Evolutionary conservation across 805 yeast species (phyloP).

Genomic region (Starmerella stellata): DNA sequence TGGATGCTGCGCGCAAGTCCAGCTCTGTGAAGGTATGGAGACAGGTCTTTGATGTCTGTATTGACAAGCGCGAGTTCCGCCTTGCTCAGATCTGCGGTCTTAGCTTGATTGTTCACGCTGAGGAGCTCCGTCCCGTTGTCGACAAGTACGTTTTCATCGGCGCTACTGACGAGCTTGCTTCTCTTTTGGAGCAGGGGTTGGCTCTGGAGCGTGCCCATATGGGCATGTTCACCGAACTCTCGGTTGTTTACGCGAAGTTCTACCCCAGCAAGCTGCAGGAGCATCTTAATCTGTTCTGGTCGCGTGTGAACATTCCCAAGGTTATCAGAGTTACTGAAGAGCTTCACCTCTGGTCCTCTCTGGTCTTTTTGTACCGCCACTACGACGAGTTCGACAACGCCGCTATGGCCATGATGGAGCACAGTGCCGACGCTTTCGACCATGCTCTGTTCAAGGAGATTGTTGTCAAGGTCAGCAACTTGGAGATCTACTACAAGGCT

Average conservation of each 20-base stretch:
- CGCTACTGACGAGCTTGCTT: slow-evolving; percentile 74
- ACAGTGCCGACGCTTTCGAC: slow-evolving; percentile 79
- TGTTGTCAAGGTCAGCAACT: slow-evolving; percentile 80
- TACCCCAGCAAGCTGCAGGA: slow-evolving; percentile 83
- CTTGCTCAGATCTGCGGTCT: slow-evolving; percentile 97
- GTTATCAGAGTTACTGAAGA: slow-evolving; percentile 83
- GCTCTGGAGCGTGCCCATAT: slow-evolving; percentile 97
- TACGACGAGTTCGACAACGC: slow-evolving; percentile 99
- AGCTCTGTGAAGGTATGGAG: slow-evolving; percentile 89
- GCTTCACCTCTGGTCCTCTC: slow-evolving; percentile 91
- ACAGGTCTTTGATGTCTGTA: slow-evolving; percentile 91
- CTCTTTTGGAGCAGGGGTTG: slow-evolving; percentile 86
- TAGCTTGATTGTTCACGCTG: slow-evolving; percentile 92
- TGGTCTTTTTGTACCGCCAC: slow-evolving; percentile 89
- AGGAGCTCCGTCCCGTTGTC: slow-evolving; percentile 82
- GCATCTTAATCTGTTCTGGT: slow-evolving; percentile 94
- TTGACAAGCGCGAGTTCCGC: slow-evolving; percentile 84
- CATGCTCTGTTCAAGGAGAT: slow-evolving; percentile 89
- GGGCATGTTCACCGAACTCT: slow-evolving; percentile 98
- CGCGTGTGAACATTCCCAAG: slow-evolving; percentile 93
- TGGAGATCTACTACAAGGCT: slow-evolving; percentile 94
- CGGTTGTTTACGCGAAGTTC: slow-evolving; percentile 77
- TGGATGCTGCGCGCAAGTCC: slow-evolving; percentile 97
- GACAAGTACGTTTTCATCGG: slow-evolving; percentile 75
- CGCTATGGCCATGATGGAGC: slow-evolving; percentile 88